Conservation (phyloP, 441 rosid genomes). For the Geranium incanum region DNA sequence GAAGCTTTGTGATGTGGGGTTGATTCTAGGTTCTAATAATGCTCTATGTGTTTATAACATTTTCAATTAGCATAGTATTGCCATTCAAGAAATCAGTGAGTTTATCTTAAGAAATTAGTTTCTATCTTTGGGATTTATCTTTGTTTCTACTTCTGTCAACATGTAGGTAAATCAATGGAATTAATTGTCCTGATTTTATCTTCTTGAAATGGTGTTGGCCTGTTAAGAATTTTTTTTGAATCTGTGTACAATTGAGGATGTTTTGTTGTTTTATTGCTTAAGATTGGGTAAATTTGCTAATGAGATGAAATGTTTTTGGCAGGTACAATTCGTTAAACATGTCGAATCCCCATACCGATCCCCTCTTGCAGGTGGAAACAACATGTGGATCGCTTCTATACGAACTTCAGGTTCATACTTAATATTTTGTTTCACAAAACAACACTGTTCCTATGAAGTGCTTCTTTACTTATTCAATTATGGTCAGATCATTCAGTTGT, state of each 20-base stretch:
- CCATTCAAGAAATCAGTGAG: no score
- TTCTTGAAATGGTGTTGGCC: conserved; percentile 34
- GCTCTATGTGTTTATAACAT: no score
- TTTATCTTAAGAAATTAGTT: no score
- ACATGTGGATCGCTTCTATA: conserved; percentile 64
- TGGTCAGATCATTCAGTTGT: conserved; percentile 30
- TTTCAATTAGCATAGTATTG: no score
- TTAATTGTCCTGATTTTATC: conserved; percentile 67
- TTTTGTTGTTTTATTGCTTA: neutral
- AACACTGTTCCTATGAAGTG: conserved; percentile 17
- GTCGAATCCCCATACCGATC: conserved; percentile 41
- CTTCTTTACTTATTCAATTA: conserved; percentile 6
- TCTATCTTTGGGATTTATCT: neutral
- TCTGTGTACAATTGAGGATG: neutral
- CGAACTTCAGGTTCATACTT: conserved; percentile 28
- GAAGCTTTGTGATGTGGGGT: no score
- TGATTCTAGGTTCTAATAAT: no score
- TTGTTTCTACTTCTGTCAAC: conserved; percentile 53
- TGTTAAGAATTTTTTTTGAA: neutral
- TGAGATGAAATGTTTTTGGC: conserved; percentile 10
- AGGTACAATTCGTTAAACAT: conserved; percentile 31
- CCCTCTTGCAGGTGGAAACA: conserved; percentile 61
- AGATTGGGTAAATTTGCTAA: neutral
- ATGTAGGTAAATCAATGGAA: conserved; percentile 60
- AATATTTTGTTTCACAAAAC: neutral